phyloP scores from a whole-genome alignment of 352 stramenopile genomes.

The Globisporangium megalacanthum region DNA sequence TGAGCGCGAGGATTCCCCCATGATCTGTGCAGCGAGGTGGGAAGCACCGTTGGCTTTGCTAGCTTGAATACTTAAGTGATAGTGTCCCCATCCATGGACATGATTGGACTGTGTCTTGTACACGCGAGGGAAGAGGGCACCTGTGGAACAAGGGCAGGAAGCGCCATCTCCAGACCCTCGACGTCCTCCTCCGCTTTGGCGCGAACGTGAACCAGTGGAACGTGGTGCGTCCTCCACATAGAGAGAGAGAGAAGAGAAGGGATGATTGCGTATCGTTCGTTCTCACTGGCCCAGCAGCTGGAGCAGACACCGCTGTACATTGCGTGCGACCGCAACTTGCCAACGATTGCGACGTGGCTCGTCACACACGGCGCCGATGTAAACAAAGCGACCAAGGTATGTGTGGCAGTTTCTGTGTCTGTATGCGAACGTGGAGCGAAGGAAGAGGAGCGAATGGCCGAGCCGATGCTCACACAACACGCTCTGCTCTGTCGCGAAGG shows the following conservation, averaged over 20 bases:
- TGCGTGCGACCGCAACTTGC: conserved; percentile 43
- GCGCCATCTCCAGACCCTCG: conserved; percentile 49
- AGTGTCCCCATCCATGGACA: no score
- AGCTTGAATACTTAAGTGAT: no score
- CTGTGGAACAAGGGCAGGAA: conserved; percentile 39
- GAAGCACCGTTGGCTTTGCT: not conserved
- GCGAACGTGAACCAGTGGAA: conserved; percentile 53
- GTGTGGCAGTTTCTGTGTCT: not conserved
- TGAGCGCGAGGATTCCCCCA: conserved; percentile 40
- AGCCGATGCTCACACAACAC: not conserved
- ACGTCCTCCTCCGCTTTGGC: conserved; percentile 45
- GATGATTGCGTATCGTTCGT: not conserved
- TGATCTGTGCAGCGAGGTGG: conserved; percentile 57
- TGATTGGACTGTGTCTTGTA: not conserved
- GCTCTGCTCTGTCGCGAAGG: not conserved
- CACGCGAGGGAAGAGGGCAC: conserved; percentile 19
- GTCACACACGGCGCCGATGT: conserved; percentile 44
- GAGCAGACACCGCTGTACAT: conserved; percentile 55
- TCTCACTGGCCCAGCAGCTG: conserved; percentile 17
- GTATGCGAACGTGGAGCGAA: not conserved
- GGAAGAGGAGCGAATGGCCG: not conserved
- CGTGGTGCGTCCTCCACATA: conserved; percentile 16
- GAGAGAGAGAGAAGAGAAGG: not conserved
- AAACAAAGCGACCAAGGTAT: conserved; percentile 47
- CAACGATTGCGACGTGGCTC: conserved; percentile 37